phyloP scores from a whole-genome alignment of 2,329 filamentous ascomycete species.

The Neocucurbitaria cava region DNA sequence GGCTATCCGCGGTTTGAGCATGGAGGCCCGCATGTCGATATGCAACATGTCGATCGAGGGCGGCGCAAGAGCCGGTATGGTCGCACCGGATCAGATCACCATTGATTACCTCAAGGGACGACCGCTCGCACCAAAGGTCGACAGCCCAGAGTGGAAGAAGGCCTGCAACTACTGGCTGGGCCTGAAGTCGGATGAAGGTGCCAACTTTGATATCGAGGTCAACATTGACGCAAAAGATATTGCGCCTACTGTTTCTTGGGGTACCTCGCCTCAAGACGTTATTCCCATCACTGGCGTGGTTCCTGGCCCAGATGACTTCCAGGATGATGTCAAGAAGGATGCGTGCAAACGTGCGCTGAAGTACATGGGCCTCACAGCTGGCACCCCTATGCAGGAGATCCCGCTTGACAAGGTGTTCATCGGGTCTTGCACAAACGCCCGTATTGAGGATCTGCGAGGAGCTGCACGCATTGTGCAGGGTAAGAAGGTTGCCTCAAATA shows the following conservation, averaged over 20 bases:
- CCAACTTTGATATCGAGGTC: slow-evolving; percentile 88
- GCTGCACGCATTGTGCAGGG: slow-evolving; percentile 88
- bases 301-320: slow-evolving; percentile 86
- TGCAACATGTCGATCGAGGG: slow-evolving; percentile 99
- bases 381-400: slow-evolving; percentile 92
- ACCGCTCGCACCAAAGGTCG: slow-evolving; percentile 84
- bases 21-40: slow-evolving; percentile 98
- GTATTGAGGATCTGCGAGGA: slow-evolving; percentile 92
- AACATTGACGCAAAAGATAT: slow-evolving; percentile 94
- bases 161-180: slow-evolving; percentile 88
- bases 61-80: slow-evolving; percentile 94
- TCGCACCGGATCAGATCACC: slow-evolving; percentile 91
- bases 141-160: slow-evolving; percentile 87
- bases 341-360: slow-evolving; percentile 83
- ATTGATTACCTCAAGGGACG: slow-evolving; percentile 94
- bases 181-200: slow-evolving; percentile 83
- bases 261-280: slow-evolving; percentile 94
- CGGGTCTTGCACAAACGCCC: slow-evolving; percentile 95
- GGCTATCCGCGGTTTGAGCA: slow-evolving; percentile 85
- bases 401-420: slow-evolving; percentile 95
- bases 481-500: slow-evolving; percentile 82
- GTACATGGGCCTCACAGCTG: slow-evolving; percentile 92
- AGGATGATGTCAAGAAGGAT: slow-evolving; percentile 78
- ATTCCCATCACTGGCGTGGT: slow-evolving; percentile 93
- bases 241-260: slow-evolving; percentile 92